Percentiles rank a stretch among this genome's conserved stretches.
Conservation (phyloP, 2,329 filamentous ascomycete species). For the Epichloe typhina region DNA sequence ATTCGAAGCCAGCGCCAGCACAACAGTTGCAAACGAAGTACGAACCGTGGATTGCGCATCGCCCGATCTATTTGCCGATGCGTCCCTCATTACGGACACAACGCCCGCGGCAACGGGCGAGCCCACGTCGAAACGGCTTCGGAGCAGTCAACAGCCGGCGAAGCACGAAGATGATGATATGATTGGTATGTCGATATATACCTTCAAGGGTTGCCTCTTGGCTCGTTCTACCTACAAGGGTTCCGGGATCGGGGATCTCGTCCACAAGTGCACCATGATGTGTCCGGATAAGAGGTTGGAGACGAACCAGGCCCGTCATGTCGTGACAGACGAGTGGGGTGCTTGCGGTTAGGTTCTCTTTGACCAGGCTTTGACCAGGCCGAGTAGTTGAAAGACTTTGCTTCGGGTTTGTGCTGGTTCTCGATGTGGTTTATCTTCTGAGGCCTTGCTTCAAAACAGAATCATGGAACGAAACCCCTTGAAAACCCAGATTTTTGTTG, state of each 20-base stretch:
- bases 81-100: background rate
- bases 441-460: no score
- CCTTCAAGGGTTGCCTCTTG: slow-evolving; percentile 7
- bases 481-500: no score
- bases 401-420: no score
- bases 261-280: slow-evolving; percentile 3
- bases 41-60: slow-evolving; percentile 3
- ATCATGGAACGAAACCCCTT: no score
- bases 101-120: background rate
- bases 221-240: slow-evolving; percentile 3
- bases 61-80: background rate
- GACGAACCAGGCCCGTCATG: slow-evolving; percentile 1
- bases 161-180: background rate
- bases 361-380: background rate
- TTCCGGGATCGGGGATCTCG: background rate
- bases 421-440: no score
- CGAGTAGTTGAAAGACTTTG: no score
- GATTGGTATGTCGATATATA: slow-evolving; percentile 6
- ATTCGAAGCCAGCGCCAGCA: background rate
- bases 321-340: slow-evolving; percentile 3
- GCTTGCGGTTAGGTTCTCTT: background rate
- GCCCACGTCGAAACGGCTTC: background rate
- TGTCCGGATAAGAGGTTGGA: slow-evolving; percentile 3
- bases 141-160: background rate
- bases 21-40: background rate